Evolutionary conservation across 2,329 filamentous ascomycete genomes (phyloP).

Genomic region (Pyrenophora tritici-repentis): DNA sequence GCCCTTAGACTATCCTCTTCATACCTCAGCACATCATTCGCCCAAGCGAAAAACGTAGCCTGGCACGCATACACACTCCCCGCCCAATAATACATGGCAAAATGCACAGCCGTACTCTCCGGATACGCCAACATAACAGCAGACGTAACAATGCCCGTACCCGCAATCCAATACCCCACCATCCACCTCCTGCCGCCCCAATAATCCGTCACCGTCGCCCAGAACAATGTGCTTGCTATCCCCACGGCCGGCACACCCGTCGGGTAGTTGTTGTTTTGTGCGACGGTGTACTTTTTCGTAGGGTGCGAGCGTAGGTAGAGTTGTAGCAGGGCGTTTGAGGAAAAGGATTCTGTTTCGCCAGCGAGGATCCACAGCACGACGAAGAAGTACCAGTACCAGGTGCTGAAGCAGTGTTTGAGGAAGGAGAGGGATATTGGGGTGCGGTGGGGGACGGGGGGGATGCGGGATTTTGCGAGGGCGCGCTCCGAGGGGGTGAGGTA

Average conservation of each 20-base stretch:
- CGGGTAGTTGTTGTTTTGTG: constrained; percentile 60
- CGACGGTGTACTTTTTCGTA: constrained; percentile 52
- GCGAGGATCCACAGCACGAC: constrained; percentile 71
- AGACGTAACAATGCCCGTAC: constrained; percentile 67
- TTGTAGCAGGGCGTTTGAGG: constrained; percentile 63
- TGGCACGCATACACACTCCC: constrained; percentile 74
- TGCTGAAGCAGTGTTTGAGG: constrained; percentile 60
- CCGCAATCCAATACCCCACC: constrained; percentile 61
- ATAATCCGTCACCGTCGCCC: constrained; percentile 70
- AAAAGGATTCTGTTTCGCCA: constrained; percentile 73
- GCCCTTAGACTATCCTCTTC: constrained; percentile 67
- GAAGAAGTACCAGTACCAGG: constrained; percentile 71
- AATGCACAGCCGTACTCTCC: constrained; percentile 59
- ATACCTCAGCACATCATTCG: constrained; percentile 70
- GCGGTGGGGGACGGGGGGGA: constrained; percentile 50
- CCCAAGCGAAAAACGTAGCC: constrained; percentile 77
- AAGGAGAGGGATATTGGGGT: constrained; percentile 58
- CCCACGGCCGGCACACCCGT: constrained; percentile 60
- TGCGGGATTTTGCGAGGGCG: constrained; percentile 51
- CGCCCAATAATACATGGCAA: constrained; percentile 72
- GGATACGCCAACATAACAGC: constrained; percentile 64
- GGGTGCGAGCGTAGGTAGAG: constrained; percentile 58
- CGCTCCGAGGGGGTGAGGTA: constrained; percentile 51
- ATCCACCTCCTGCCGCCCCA: constrained; percentile 67
- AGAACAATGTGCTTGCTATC: constrained; percentile 65